A percentile compares a stretch with the other conserved stretches of the same genome.
These are phyloP conservation scores for Mycena vulgaris DNA, from an alignment of 768 basidiomycete genomes.

Conservation along the genomic window DNA sequence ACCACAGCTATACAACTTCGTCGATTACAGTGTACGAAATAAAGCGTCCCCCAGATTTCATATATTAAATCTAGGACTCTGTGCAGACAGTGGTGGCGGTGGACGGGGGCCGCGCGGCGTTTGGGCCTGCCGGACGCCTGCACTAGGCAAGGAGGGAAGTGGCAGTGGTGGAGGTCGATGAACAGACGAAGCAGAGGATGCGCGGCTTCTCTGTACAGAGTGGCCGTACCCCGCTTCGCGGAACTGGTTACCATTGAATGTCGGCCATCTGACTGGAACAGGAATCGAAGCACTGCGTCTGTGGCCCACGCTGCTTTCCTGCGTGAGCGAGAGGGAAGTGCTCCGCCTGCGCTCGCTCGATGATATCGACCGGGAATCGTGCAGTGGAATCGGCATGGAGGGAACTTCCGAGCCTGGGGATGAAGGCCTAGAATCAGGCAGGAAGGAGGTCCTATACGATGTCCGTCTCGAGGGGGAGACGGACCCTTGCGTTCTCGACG, in stretches of 20 bases:
- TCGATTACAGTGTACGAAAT: too few relatives aligned
- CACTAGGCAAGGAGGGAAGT: constrained; percentile 6
- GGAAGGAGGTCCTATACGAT: constrained; percentile 35
- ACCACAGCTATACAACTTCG: too few relatives aligned
- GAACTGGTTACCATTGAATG: constrained; percentile 37
- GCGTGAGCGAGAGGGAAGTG: constrained; percentile 27
- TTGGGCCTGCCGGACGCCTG: constrained; percentile 23
- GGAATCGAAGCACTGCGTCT: constrained; percentile 29
- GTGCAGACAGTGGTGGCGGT: constrained; percentile 32
- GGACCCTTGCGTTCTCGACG: constrained; percentile 15
- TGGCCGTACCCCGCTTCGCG: constrained; percentile 28
- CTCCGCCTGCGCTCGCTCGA: constrained; percentile 34
- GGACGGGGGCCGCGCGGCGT: constrained; percentile 35
- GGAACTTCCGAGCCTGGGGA: constrained; percentile 26
- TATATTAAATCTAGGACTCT: constrained; percentile 22
- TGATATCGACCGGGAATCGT: constrained; percentile 29
- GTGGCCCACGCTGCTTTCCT: constrained; percentile 33
- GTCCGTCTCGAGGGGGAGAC: constrained; percentile 26
- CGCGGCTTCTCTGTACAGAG: constrained; percentile 11
- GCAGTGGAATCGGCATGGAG: constrained; percentile 17
- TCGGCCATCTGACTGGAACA: constrained; percentile 30
- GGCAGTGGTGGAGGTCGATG: constrained; percentile 34
- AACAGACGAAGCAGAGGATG: constrained; percentile 20
- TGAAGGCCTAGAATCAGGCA: constrained; percentile 17
- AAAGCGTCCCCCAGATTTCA: too few relatives aligned